Evolutionary conservation across 176 grass and related monocot species (phyloP), one percentile per base, ranked within the genome.

Genomic region (Avena insularis): DNA sequence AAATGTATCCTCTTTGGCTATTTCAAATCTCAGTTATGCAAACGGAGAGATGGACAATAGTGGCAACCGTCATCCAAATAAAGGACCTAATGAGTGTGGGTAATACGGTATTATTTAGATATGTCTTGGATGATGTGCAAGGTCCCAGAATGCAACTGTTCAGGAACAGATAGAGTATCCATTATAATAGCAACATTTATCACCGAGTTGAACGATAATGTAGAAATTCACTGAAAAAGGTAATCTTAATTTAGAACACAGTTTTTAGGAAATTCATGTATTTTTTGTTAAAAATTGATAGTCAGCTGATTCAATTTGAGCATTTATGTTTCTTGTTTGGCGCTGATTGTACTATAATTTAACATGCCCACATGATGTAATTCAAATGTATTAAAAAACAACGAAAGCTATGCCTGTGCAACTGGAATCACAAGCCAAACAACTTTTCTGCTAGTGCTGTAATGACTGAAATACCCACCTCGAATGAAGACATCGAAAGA

Each of bases 401-500:
- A 56, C 6, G 1, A 57, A 78, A 48, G 4, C 5, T 55, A n/a
- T 35, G 20, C 64, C 7, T 7, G 12, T 25, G 16, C 50, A 45
- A 56, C 33, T 71, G 1, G 17, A 20, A 82, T 50, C 33, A 71
- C 11, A 71, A 71, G 12, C 3, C 31, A 57, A 71, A 56, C 31
- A 55, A 23, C 33, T 61, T 21, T 4, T 63, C n/a, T 59, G 60
- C 10, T 35, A 25, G 7, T 23, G 4, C 57, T 7, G n/a, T 3
- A 58, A 71, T 48, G 66, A 20, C 14, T 29, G 23, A 23, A 59
- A 38, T 48, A 67, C 88, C 90, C 71, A 98, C 96, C 96, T 91
- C 93, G 91, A 86, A 98, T 90, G 50, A 98, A 98, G 64, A 98
- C 93, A 91, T 98, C 91, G 67, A 98, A 98, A 5, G 96, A 98